These are phyloP conservation scores for Xylariaceae sp. DNA, from an alignment of 2,329 filamentous ascomycete genomes.

Conservation along the genomic window DNA sequence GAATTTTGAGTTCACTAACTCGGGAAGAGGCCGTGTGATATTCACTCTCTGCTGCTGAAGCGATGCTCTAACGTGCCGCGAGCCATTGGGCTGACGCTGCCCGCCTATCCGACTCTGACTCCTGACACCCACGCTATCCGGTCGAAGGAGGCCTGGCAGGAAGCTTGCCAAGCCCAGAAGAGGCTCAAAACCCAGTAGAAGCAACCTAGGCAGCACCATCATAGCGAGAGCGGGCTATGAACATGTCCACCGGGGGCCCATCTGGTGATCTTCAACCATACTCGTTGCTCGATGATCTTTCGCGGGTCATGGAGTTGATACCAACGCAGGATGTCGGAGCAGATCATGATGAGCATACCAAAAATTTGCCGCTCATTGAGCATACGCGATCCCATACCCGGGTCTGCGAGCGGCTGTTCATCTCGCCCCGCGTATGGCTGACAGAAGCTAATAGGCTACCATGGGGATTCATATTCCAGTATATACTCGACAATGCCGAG, in stretches of 20 bases:
- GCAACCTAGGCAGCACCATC: slow-evolving; percentile 11
- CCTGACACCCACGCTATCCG: slow-evolving; percentile 2
- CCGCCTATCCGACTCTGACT: slow-evolving; percentile 1
- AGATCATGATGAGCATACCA: too few species aligned
- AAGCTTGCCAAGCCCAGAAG: slow-evolving; percentile 9
- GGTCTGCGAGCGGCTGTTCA: too few species aligned
- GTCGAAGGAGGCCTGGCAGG: slow-evolving; percentile 1
- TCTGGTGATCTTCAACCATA: not conserved
- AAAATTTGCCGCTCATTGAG: too few species aligned
- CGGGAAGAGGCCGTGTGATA: slow-evolving; percentile 7
- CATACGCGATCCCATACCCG: too few species aligned
- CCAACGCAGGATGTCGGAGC: too few species aligned
- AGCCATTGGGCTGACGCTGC: slow-evolving; percentile 2
- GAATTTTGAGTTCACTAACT: not conserved
- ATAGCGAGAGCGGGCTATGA: slow-evolving; percentile 2
- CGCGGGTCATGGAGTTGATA: too few species aligned
- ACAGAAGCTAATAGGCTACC: too few species aligned
- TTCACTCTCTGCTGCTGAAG: slow-evolving; percentile 17
- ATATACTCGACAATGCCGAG: too few species aligned
- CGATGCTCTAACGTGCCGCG: slow-evolving; percentile 19
- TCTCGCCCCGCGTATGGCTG: too few species aligned
- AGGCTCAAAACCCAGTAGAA: slow-evolving; percentile 10
- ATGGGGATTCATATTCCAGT: too few species aligned
- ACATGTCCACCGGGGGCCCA: slow-evolving; percentile 1
- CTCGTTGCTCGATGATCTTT: not conserved